Base-by-base conservation (phyloP, 208 protist genomes). In the Leishmania aethiopica region DNA sequence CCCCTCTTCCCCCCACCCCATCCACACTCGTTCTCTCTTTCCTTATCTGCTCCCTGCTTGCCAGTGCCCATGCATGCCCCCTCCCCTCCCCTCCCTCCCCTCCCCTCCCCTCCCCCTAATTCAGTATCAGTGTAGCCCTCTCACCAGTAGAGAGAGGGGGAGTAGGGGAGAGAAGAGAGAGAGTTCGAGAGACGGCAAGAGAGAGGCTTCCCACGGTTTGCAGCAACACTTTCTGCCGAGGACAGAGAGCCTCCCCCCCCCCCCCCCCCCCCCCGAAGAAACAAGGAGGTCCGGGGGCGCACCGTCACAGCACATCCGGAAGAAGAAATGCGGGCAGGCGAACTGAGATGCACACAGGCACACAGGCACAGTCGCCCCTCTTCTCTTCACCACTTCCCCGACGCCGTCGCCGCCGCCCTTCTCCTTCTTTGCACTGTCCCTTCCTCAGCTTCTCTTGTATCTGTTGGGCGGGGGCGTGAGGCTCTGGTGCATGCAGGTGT, bases 11-110 rank as follows among this genome's bases (percentile, higher is more conserved):
- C 25, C 37, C 3, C 45, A 28, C 17, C 40, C 40, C 40, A 42
- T 42, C 13, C 28, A 67, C 35, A 3, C 64, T 5, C 51, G 28
- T 79, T 55, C 59, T 74, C 67, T 81, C 62, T 78, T 3, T 75
- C 71, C 75, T 28, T 59, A 22, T 57, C n/a, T 77, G 37, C 69
- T 59, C 72, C 67, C 25, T 55, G n/a, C 15, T 15, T 78, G 7
- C 64, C 19, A 60, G n/a, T 73, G 37, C 74, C n/a, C 49, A 40
- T n/a, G 13, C 15, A 45, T 45, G n/a, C 40, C 6, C 13, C 25
- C 7, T 25, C 25, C 2, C 7, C 25, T 62, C 25, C 25, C 25
- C 3, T 42, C n/a, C n/a, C n/a, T n/a, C n/a, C n/a, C n/a, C n/a
- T n/a, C n/a, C 53, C 25, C 7, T 25, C 25, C 2, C 7, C 25